phyloP scores from a whole-genome alignment of 2,329 filamentous ascomycete genomes.

The Albifimbria verrucaria region DNA sequence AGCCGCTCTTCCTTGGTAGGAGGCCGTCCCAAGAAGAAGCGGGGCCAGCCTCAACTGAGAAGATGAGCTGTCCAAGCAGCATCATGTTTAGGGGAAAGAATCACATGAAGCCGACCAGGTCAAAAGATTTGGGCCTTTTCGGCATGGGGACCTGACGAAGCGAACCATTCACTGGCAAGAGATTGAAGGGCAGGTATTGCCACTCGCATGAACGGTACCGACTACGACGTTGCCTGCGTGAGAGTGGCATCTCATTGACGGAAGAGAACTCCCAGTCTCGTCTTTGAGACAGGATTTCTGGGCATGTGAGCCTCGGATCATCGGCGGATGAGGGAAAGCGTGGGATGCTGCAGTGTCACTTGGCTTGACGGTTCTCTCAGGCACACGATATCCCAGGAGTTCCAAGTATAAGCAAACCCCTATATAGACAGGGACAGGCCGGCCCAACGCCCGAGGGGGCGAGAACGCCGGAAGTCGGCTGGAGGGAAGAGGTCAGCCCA shows the following conservation, averaged over 20 bases:
- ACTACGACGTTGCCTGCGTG: not conserved
- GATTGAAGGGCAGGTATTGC: not conserved
- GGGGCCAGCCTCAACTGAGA: not conserved
- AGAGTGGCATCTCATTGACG: not conserved
- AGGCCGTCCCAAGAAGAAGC: not conserved
- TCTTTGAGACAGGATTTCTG: not conserved
- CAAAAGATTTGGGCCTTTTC: not conserved
- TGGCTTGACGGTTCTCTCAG: not conserved
- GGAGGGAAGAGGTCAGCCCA: not conserved
- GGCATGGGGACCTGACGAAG: not conserved
- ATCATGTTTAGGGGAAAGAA: not conserved
- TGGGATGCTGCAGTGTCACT: not conserved
- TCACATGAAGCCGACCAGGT: not conserved
- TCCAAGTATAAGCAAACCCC: not conserved
- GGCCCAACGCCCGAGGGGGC: too few relatives aligned
- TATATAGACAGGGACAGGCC: not conserved
- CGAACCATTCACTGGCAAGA: not conserved
- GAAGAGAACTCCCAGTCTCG: not conserved
- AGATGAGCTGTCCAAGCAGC: not conserved
- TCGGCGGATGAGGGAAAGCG: not conserved
- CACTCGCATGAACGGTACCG: not conserved
- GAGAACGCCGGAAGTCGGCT: not conserved
- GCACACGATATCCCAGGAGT: not conserved
- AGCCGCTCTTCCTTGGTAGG: too few relatives aligned
- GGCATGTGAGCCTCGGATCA: not conserved